Evolutionary conservation across 1,139 yeast genomes (phyloP).

Genomic region (Yarrowia galli): DNA sequence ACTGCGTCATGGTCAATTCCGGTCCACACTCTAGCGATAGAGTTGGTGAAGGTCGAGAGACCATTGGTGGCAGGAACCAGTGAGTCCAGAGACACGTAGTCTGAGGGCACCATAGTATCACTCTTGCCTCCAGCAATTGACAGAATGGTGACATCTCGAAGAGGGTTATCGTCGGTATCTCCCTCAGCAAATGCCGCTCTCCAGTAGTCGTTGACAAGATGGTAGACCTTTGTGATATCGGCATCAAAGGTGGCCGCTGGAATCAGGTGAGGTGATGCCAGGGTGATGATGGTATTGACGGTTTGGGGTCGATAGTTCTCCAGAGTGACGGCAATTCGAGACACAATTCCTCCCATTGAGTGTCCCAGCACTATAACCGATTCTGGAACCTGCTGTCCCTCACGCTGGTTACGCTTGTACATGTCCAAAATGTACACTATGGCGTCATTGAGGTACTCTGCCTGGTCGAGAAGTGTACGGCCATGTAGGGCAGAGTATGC

Average conservation of each 20-base stretch:
- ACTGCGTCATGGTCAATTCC: slow-evolving; percentile 95
- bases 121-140: slow-evolving; percentile 93
- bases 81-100: slow-evolving; percentile 79
- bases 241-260: slow-evolving; percentile 97
- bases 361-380: slow-evolving; percentile 88
- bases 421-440: slow-evolving; percentile 73
- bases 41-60: slow-evolving; percentile 81
- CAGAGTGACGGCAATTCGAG: slow-evolving; percentile 78
- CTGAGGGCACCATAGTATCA: slow-evolving; percentile 90
- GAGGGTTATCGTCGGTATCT: slow-evolving; percentile 47
- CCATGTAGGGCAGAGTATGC: slow-evolving; percentile 98
- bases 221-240: slow-evolving; percentile 76
- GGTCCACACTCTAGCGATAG: slow-evolving; percentile 93
- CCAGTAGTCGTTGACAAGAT: slow-evolving; percentile 84
- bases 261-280: slow-evolving; percentile 92
- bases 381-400: slow-evolving; percentile 54
- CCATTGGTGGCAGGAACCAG: slow-evolving; percentile 78
- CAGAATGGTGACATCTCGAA: slow-evolving; percentile 51
- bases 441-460: slow-evolving; percentile 92
- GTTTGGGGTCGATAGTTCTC: slow-evolving; percentile 77
- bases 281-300: slow-evolving; percentile 81
- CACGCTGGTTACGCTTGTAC: slow-evolving; percentile 53
- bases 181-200: slow-evolving; percentile 58
- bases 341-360: slow-evolving; percentile 97
- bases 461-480: slow-evolving; percentile 88